These are phyloP conservation scores for Trichoderma asperellum DNA, from an alignment of 2,329 filamentous ascomycete species.

Conservation along the genomic window DNA sequence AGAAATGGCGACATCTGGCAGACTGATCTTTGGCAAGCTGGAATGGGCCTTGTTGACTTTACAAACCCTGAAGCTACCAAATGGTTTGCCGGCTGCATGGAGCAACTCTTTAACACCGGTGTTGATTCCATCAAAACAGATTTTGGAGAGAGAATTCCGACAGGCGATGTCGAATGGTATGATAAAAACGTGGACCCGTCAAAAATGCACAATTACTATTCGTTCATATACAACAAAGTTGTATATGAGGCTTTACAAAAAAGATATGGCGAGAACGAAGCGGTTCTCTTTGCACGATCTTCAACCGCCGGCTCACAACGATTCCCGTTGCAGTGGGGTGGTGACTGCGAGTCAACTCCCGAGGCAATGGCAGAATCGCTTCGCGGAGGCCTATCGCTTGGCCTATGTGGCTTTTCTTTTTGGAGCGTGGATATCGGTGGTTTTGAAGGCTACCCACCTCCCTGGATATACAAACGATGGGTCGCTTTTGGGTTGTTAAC, in stretches of 20 bases:
- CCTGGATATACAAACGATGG: constrained; percentile 77
- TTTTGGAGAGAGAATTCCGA: constrained; percentile 74
- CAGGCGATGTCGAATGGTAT: constrained; percentile 66
- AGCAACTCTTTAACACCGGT: constrained; percentile 67
- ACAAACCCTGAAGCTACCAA: constrained; percentile 69
- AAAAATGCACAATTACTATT: constrained; percentile 78
- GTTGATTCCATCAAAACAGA: constrained; percentile 77
- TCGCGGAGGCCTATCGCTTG: constrained; percentile 66
- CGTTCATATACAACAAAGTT: constrained; percentile 72
- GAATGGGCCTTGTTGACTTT: constrained; percentile 75
- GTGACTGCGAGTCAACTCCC: constrained; percentile 74
- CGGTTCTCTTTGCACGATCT: constrained; percentile 68
- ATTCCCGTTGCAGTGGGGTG: constrained; percentile 73
- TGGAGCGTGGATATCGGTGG: constrained; percentile 74
- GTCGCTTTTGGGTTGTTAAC: constrained; percentile 75
- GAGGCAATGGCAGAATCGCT: constrained; percentile 74
- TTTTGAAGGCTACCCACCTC: constrained; percentile 69
- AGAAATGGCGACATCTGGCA: constrained; percentile 73
- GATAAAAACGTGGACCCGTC: constrained; percentile 61
- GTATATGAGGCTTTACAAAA: constrained; percentile 68
- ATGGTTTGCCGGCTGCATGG: constrained; percentile 68
- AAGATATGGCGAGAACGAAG: constrained; percentile 55
- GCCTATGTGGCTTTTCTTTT: constrained; percentile 67
- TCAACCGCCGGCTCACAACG: constrained; percentile 70
- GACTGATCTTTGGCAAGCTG: constrained; percentile 78